phyloP scores from a whole-genome alignment of 768 basidiomycete species.

The Artomyces pyxidatus region DNA sequence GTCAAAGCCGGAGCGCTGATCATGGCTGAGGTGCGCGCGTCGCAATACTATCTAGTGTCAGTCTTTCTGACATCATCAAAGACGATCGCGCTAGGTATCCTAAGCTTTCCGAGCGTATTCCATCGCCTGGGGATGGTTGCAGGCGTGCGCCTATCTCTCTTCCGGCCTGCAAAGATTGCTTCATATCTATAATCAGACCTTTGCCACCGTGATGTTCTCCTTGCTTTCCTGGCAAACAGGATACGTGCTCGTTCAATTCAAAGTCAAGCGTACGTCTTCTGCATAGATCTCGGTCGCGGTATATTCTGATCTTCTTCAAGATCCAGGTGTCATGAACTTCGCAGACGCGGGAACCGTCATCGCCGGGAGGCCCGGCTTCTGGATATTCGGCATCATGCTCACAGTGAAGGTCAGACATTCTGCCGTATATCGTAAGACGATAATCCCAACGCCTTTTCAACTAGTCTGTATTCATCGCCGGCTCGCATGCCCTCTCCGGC shows the following conservation, averaged over 20 bases:
- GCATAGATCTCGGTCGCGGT: too few species aligned
- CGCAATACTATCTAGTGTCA: too few species aligned
- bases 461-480: not conserved
- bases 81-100: not conserved
- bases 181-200: not conserved
- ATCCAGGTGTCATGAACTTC: not conserved
- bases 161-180: too few species aligned
- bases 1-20: constrained; percentile 2
- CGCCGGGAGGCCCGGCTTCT: not conserved
- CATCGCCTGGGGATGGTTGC: not conserved
- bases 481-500: not conserved
- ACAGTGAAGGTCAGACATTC: not conserved
- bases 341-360: not conserved
- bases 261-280: not conserved
- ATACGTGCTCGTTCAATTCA: not conserved
- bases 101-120: not conserved
- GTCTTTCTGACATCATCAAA: too few species aligned
- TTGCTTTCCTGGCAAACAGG: not conserved
- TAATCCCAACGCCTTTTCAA: too few species aligned
- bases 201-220: not conserved
- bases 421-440: not conserved
- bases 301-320: not conserved
- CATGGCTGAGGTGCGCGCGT: constrained; percentile 4
- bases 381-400: not conserved
- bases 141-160: too few species aligned